Evolutionary conservation across 306 rosid genomes (phyloP).

Genomic region (Albizia julibrissin): DNA sequence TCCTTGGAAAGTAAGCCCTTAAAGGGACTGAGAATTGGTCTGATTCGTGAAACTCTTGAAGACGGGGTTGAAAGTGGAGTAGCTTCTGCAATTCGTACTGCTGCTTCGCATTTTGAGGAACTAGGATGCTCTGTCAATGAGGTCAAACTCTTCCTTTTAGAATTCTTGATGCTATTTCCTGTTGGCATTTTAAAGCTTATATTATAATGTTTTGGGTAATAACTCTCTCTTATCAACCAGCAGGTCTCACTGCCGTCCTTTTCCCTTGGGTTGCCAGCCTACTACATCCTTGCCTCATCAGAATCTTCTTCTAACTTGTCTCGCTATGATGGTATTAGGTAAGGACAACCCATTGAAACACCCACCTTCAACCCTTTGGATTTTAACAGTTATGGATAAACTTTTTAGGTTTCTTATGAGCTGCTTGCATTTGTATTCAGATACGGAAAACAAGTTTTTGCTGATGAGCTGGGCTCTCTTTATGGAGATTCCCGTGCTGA

Average conservation of each 20-base stretch:
- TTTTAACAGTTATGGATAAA: constrained; percentile 2
- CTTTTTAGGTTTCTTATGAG: constrained; percentile 15
- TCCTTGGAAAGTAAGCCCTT: constrained; percentile 78
- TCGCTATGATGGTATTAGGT: constrained; percentile 97
- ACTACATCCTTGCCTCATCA: constrained; percentile 86
- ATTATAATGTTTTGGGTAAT: background rate
- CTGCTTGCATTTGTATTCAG: constrained; percentile 47
- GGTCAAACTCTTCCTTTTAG: constrained; percentile 43
- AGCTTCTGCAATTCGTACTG: constrained; percentile 66
- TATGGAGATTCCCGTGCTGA: constrained; percentile 82
- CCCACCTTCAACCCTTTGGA: background rate
- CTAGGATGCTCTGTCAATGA: constrained; percentile 84
- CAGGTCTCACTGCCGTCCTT: constrained; percentile 94
- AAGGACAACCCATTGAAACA: constrained; percentile 13
- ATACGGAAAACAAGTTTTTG: constrained; percentile 78
- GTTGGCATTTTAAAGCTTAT: constrained; percentile 25
- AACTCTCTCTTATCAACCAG: constrained; percentile 34
- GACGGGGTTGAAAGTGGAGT: constrained; percentile 87
- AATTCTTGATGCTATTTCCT: constrained; percentile 25
- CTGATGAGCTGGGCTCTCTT: constrained; percentile 71
- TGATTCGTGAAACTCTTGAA: constrained; percentile 82
- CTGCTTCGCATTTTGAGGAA: constrained; percentile 89
- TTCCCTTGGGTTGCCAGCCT: constrained; percentile 98
- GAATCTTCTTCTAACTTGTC: constrained; percentile 96
- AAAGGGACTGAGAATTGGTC: constrained; percentile 84